These are phyloP conservation scores for Jamesozyma spencerorum DNA, from an alignment of 805 yeast species.

Conservation along the genomic window DNA sequence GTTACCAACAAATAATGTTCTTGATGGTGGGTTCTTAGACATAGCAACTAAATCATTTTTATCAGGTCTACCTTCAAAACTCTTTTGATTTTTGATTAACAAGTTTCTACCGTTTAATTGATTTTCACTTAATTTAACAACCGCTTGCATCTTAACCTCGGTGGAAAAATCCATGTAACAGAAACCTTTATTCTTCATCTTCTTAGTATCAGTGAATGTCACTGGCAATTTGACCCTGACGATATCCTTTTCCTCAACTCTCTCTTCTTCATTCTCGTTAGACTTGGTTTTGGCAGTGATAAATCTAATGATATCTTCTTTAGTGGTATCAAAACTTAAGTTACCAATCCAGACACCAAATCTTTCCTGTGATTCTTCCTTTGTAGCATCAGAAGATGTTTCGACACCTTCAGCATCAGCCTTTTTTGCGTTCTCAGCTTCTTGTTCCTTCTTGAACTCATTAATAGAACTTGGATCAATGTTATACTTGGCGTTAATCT, in stretches of 20 bases:
- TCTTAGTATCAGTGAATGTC: conserved; percentile 45
- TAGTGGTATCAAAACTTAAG: conserved; percentile 71
- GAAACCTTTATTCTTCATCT: conserved; percentile 61
- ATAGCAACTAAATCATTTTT: conserved; percentile 38
- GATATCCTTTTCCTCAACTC: conserved; percentile 48
- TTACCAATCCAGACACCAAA: conserved; percentile 94
- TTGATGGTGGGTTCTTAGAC: conserved; percentile 76
- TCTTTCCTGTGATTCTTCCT: conserved; percentile 39
- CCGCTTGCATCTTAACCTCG: conserved; percentile 49
- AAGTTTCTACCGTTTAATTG: conserved; percentile 76
- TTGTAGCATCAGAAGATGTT: conserved; percentile 20
- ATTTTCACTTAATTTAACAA: conserved; percentile 59
- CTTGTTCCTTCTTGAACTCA: conserved; percentile 33
- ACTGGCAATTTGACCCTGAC: conserved; percentile 75
- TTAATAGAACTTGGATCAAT: conserved; percentile 31
- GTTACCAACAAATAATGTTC: conserved; percentile 87
- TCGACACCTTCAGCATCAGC: conserved; percentile 14
- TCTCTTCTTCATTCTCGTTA: conserved; percentile 29
- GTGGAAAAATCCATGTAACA: conserved; percentile 79
- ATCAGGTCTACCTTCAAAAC: conserved; percentile 82
- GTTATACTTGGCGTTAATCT: conserved; percentile 37
- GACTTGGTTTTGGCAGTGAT: conserved; percentile 49
- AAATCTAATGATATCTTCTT: conserved; percentile 61
- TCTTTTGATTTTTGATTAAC: conserved; percentile 69
- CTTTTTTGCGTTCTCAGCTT: conserved; percentile 12